Percentiles rank a stretch among this genome's conserved stretches.
phyloP scores from a whole-genome alignment of 345 rosid genomes.

The Balakata baccata region DNA sequence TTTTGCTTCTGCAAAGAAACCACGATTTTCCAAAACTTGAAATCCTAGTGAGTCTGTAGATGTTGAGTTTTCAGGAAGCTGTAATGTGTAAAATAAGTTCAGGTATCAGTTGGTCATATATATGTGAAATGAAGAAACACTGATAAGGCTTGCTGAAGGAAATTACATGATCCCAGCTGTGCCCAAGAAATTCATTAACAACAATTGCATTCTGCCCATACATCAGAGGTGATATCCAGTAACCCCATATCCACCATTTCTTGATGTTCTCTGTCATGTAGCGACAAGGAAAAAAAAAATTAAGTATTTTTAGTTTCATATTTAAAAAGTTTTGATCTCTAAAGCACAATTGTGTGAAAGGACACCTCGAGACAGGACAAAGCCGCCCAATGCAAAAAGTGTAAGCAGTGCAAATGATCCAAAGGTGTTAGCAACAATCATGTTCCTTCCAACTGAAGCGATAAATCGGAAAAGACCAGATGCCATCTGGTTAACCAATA shows the following conservation, averaged over 20 bases:
- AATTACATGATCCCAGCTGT: slow-evolving; percentile 53
- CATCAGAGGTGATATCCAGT: slow-evolving; percentile 77
- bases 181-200: slow-evolving; percentile 65
- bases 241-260: slow-evolving; percentile 92
- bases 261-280: slow-evolving; percentile 51
- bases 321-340: background rate
- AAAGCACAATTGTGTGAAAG: slow-evolving; percentile 3
- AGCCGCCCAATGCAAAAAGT: slow-evolving; percentile 6
- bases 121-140: background rate
- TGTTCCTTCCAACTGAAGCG: slow-evolving; percentile 10
- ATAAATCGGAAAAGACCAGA: slow-evolving; percentile 1
- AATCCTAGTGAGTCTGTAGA: slow-evolving; percentile 43
- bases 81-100: background rate
- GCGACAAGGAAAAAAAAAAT: background rate
- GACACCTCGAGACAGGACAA: slow-evolving; percentile 14
- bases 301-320: background rate
- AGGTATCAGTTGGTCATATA: background rate
- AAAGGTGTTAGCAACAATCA: slow-evolving; percentile 10
- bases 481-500: slow-evolving; percentile 14
- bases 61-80: slow-evolving; percentile 24
- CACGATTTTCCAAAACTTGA: slow-evolving; percentile 40
- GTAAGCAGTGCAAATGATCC: slow-evolving; percentile 5
- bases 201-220: slow-evolving; percentile 67
- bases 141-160: slow-evolving; percentile 3
- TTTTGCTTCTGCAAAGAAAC: slow-evolving; percentile 40